Evolutionary conservation across 1,139 yeast species (phyloP), one percentile per base, ranked within the genome.

Genomic region (Taphrina wiesneri): DNA sequence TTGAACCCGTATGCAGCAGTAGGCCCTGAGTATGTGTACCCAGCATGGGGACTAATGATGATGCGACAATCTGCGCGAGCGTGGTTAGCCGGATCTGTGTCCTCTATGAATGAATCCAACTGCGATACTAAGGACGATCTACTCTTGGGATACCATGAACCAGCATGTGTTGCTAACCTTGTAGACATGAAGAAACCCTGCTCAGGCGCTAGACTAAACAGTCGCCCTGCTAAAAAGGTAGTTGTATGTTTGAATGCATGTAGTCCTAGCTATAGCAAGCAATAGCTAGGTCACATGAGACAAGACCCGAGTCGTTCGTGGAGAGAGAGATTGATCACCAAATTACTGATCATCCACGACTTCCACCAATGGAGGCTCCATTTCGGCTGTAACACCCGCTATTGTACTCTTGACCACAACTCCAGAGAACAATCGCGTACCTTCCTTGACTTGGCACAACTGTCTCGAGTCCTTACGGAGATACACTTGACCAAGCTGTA

Each of bases 121-220:
- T 88, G 89, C 3, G 72, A 69, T 2, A 78, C 74, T 25, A 91
- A 79, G 23, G 74, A 74, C 2, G 72, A 65, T 1, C 81, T 73
- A 67, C 81, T 80, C 17, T 80, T 80, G 6, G 84, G 74, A 75
- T 93, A 93, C 99, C 99, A 93, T 1, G 89, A 77, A 0, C 97
- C 97, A 1, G 97, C 87, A 74, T 91, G 97, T 1, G 96, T 82
- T 0, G 96, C 96, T 4, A 82, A 80, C 64, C 92, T 32, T 19
- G 77, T 72, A 62, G 75, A 70, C 79, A 78, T 77, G 34, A 17
- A 32, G 30, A 41, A 41, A 7, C 46, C 9, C 46, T 7, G 23
- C 15, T 32, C 36, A 32, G 36, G 15, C 2, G 36, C 36, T 15
- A 32, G 36, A 32, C 9, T 4, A 2, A 32, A 32, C 15, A 11